A percentile compares a stretch with the other conserved stretches of the same genome.
These are phyloP conservation scores for Kwoniella pini DNA, from an alignment of 768 basidiomycete species.

Conservation along the genomic window DNA sequence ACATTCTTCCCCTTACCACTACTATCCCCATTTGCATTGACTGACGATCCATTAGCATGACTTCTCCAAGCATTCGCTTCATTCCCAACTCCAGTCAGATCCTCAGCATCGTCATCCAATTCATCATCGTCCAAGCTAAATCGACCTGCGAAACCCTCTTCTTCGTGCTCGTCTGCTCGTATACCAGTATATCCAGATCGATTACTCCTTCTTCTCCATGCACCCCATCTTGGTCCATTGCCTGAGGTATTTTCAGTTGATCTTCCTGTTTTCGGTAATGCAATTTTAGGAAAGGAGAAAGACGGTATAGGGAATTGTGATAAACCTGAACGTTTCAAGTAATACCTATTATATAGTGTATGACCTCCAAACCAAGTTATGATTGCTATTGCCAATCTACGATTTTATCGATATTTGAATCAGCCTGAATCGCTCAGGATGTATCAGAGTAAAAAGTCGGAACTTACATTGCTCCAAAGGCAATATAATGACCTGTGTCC, in stretches of 20 bases:
- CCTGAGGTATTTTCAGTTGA: neutral
- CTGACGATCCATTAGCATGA: constrained; percentile 1
- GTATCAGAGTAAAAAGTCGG: neutral
- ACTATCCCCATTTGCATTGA: constrained; percentile 5
- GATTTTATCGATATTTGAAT: neutral
- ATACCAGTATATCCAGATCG: constrained; percentile 43
- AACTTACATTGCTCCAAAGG: constrained; percentile 66
- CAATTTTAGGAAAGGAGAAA: constrained; percentile 18
- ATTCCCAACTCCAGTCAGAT: constrained; percentile 38
- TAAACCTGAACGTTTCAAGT: constrained; percentile 67
- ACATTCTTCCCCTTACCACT: constrained; percentile 19
- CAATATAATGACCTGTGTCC: constrained; percentile 59
- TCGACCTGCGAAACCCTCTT: constrained; percentile 48
- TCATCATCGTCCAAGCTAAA: constrained; percentile 51
- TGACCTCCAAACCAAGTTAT: constrained; percentile 69
- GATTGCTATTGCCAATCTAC: constrained; percentile 63
- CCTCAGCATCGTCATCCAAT: constrained; percentile 37
- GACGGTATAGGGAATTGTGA: constrained; percentile 28
- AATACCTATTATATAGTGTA: constrained; percentile 74
- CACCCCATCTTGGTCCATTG: constrained; percentile 30
- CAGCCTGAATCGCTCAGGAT: neutral
- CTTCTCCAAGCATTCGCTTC: constrained; percentile 51
- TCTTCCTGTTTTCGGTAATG: constrained; percentile 1
- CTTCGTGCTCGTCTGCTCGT: constrained; percentile 49
- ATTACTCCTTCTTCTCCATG: constrained; percentile 26